Evolutionary conservation across 2,329 filamentous ascomycete species (phyloP).

Genomic region (Seiridium unicorne): DNA sequence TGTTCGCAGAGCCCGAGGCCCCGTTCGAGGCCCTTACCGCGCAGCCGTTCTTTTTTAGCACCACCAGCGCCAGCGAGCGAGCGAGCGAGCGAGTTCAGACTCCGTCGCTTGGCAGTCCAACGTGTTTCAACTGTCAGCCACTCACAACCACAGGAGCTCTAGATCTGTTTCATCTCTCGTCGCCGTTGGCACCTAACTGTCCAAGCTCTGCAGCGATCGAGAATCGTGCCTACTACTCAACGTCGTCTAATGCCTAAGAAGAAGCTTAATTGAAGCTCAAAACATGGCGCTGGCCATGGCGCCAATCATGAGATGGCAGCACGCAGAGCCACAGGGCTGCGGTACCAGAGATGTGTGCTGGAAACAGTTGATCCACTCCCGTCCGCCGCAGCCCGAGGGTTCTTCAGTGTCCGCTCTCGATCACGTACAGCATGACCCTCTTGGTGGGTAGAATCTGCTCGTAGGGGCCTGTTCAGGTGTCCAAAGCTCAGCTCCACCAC

Average conservation of each 20-base stretch:
- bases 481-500: too few relatives aligned
- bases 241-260: not conserved
- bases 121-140: slow-evolving; percentile 6
- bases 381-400: too few relatives aligned
- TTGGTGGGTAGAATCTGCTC: too few relatives aligned
- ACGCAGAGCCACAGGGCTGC: not conserved
- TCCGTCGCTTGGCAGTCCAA: not conserved
- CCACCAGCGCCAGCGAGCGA: not conserved
- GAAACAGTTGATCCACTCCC: not conserved
- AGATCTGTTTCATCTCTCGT: not conserved
- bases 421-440: too few relatives aligned
- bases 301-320: not conserved
- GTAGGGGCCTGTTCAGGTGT: too few relatives aligned
- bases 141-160: not conserved
- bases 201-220: not conserved
- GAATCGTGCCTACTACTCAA: too few relatives aligned
- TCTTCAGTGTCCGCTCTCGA: too few relatives aligned
- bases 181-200: not conserved
- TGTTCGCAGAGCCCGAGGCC: not conserved
- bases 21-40: not conserved
- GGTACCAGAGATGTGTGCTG: not conserved
- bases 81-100: not conserved
- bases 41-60: not conserved
- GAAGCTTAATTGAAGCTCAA: not conserved
- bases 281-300: not conserved